These are phyloP conservation scores for Chenopodium berlandieri DNA, from an alignment of 148 eudicot genomes.

Conservation along the genomic window DNA sequence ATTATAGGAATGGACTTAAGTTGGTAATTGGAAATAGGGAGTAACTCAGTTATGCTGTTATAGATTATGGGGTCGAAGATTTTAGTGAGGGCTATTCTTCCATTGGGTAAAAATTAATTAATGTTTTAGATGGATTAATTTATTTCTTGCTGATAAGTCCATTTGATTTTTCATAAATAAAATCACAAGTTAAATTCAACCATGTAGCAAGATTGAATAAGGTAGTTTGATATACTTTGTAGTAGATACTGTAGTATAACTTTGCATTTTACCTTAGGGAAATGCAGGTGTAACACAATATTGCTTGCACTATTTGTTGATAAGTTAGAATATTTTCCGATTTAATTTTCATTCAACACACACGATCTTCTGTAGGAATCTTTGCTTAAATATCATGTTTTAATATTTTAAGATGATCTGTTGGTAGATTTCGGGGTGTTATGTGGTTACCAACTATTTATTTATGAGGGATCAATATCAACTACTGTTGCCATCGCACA, in stretches of 20 bases:
- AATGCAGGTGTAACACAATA: not conserved
- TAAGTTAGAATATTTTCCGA: not conserved
- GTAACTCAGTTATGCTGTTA: not conserved
- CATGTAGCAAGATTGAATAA: not conserved
- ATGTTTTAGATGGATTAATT: not conserved
- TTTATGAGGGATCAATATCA: not conserved
- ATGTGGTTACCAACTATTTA: not conserved
- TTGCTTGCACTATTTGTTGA: not conserved
- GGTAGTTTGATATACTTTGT: not conserved
- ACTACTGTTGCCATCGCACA: not conserved
- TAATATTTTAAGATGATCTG: not conserved
- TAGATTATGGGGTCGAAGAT: not conserved
- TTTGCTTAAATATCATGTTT: not conserved
- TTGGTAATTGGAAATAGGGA: not conserved
- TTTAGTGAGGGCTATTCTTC: constrained; percentile 8
- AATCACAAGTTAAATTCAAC: not conserved
- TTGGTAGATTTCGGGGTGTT: not conserved
- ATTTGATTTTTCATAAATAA: not conserved
- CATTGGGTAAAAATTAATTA: not conserved
- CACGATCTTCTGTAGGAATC: not conserved
- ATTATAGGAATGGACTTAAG: not conserved
- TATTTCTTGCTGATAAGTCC: not conserved
- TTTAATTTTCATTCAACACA: not conserved
- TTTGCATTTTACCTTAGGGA: not conserved
- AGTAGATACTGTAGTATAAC: not conserved